These are phyloP conservation scores for Berkeleyomyces rouxiae DNA, from an alignment of 2,329 filamentous ascomycete species.

Conservation along the genomic window DNA sequence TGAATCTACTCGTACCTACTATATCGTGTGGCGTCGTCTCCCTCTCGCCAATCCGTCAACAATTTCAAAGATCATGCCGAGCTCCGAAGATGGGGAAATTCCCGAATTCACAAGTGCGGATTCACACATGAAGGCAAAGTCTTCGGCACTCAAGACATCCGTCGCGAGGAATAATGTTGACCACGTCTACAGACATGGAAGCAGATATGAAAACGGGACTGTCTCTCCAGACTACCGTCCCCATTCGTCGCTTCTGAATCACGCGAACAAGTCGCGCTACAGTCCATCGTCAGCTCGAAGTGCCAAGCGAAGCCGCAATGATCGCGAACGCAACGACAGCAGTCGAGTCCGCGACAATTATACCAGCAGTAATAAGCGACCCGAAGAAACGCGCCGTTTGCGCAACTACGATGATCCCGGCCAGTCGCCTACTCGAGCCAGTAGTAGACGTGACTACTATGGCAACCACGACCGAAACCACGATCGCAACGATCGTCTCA, in stretches of 20 bases:
- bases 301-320: slow-evolving; percentile 50
- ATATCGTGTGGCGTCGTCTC: background rate
- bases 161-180: slow-evolving; percentile 74
- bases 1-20: background rate
- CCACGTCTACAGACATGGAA: slow-evolving; percentile 58
- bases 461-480: slow-evolving; percentile 36
- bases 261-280: slow-evolving; percentile 15
- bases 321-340: slow-evolving; percentile 40
- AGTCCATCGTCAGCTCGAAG: background rate
- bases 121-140: slow-evolving; percentile 61
- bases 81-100: background rate
- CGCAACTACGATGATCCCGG: slow-evolving; percentile 47
- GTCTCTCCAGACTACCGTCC: slow-evolving; percentile 29
- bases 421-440: slow-evolving; percentile 14
- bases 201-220: slow-evolving; percentile 16
- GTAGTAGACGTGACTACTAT: slow-evolving; percentile 33
- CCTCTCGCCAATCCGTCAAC: background rate
- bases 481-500: slow-evolving; percentile 24
- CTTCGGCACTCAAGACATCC: slow-evolving; percentile 32
- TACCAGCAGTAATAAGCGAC: background rate
- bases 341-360: slow-evolving; percentile 34
- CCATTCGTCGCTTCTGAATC: background rate
- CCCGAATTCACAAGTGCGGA: background rate
- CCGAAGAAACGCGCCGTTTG: slow-evolving; percentile 39
- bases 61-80: background rate